Percentiles rank a stretch among this genome's conserved stretches.
phyloP scores from a whole-genome alignment of 352 stramenopile genomes.

The Pythium aquatile region DNA sequence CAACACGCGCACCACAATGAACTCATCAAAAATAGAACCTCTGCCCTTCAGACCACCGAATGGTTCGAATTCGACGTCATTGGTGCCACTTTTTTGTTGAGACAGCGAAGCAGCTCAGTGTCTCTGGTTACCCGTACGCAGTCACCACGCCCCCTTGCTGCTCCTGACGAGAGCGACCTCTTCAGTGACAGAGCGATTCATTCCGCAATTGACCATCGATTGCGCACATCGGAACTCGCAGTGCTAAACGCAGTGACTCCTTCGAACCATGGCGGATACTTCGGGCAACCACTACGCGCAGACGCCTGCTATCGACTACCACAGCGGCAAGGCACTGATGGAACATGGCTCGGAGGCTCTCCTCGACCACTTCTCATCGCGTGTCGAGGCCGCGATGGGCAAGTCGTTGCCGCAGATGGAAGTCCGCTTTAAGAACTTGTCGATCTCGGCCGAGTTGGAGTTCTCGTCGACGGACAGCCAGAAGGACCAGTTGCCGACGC shows the following conservation, averaged over 20 bases:
- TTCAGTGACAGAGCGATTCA: background rate
- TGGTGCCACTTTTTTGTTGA: background rate
- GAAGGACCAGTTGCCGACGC: constrained; percentile 5
- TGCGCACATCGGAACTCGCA: constrained; percentile 33
- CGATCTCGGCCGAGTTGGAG: constrained; percentile 25
- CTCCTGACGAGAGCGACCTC: background rate
- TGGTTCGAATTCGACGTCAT: background rate
- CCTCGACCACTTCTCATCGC: constrained; percentile 34
- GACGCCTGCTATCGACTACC: background rate
- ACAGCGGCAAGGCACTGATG: constrained; percentile 14
- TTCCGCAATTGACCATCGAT: constrained; percentile 6
- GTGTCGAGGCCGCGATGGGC: constrained; percentile 40
- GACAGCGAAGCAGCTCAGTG: background rate
- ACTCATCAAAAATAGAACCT: constrained; percentile 3
- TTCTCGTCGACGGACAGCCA: background rate
- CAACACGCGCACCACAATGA: too few relatives aligned
- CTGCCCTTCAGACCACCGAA: background rate
- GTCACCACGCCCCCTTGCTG: background rate
- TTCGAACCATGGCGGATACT: background rate
- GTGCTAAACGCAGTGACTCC: background rate
- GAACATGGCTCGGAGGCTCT: constrained; percentile 30
- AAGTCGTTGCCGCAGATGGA: constrained; percentile 48
- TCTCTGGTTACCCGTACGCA: background rate
- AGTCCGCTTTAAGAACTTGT: constrained; percentile 47
- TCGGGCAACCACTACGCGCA: background rate